Evolutionary conservation across 169 alveolate species (phyloP).

Genomic region (Theileria orientalis): DNA sequence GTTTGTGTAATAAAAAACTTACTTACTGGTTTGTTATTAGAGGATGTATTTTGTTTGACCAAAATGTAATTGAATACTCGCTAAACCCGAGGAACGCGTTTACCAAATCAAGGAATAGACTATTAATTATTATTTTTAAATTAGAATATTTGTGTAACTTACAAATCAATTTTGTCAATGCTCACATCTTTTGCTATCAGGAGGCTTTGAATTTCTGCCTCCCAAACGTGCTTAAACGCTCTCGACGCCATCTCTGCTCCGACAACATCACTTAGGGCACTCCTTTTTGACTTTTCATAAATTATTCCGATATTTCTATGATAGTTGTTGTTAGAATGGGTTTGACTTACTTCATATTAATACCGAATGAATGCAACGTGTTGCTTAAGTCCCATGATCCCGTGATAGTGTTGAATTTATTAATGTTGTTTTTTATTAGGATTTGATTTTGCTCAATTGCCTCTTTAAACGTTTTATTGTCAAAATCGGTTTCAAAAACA

Average conservation of each 20-base stretch:
- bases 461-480: constrained; percentile 42
- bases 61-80: constrained; percentile 31
- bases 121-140: neutral
- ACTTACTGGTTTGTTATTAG: constrained; percentile 44
- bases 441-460: constrained; percentile 55
- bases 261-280: constrained; percentile 37
- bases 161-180: constrained; percentile 34
- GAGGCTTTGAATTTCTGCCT: constrained; percentile 19
- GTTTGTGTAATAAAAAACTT: neutral
- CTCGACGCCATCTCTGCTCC: constrained; percentile 54
- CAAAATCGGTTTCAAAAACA: constrained; percentile 31
- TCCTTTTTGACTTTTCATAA: constrained; percentile 53
- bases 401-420: constrained; percentile 40
- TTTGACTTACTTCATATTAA: constrained; percentile 64
- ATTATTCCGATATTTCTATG: constrained; percentile 63
- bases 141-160: neutral
- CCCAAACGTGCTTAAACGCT: constrained; percentile 55
- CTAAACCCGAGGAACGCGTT: constrained; percentile 52
- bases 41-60: constrained; percentile 49
- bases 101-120: constrained; percentile 29
- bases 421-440: constrained; percentile 61
- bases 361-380: constrained; percentile 68
- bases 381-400: constrained; percentile 73
- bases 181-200: neutral
- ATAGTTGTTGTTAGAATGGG: constrained; percentile 16